These are phyloP conservation scores for Colletotrichum sp. DNA, from an alignment of 2,329 filamentous ascomycete species.

Conservation along the genomic window DNA sequence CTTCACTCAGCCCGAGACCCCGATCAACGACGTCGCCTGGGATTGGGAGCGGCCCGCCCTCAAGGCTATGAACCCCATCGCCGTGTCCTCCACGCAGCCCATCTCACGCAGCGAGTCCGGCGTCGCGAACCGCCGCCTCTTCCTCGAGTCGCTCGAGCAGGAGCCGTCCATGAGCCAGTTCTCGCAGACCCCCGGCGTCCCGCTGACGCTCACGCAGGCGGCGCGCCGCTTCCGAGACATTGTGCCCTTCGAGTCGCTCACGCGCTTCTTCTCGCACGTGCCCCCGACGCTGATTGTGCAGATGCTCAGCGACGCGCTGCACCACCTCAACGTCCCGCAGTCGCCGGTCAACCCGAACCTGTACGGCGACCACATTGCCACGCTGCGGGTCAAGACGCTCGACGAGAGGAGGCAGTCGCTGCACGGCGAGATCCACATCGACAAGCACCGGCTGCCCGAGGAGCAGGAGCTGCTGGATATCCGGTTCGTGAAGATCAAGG, in stretches of 20 bases:
- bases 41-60: constrained; percentile 84
- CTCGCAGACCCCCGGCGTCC: constrained; percentile 77
- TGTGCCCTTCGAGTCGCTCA: constrained; percentile 83
- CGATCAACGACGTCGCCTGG: constrained; percentile 75
- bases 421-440: constrained; percentile 77
- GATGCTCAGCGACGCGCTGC: constrained; percentile 80
- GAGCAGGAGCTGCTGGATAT: constrained; percentile 77
- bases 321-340: constrained; percentile 83
- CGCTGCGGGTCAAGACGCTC: constrained; percentile 75
- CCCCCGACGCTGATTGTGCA: constrained; percentile 77
- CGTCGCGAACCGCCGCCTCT: constrained; percentile 36
- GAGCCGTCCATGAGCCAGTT: constrained; percentile 91
- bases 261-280: constrained; percentile 89
- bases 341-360: constrained; percentile 52
- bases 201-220: constrained; percentile 85
- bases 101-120: constrained; percentile 37
- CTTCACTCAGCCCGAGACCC: constrained; percentile 85
- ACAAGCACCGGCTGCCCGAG: constrained; percentile 64
- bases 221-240: constrained; percentile 91
- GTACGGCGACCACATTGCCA: constrained; percentile 62
- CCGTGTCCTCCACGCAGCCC: constrained; percentile 57
- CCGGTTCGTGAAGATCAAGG: constrained; percentile 91
- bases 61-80: constrained; percentile 52
- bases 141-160: constrained; percentile 73
- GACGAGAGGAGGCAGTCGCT: constrained; percentile 76